These are phyloP conservation scores for Arthroderma sp. DNA, from an alignment of 2,329 filamentous ascomycete genomes.

Conservation along the genomic window DNA sequence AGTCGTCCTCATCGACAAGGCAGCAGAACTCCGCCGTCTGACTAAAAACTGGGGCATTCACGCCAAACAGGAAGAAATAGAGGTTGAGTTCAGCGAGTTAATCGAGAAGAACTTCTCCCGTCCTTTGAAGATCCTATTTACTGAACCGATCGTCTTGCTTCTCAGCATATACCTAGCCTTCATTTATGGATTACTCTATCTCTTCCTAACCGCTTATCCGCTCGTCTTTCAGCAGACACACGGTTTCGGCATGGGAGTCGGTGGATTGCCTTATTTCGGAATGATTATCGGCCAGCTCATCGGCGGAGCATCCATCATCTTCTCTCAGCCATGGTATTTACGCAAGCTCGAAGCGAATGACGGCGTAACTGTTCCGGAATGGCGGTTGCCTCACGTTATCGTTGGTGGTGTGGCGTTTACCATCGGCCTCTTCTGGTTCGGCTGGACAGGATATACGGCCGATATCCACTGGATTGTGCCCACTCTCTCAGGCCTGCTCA, in stretches of 20 bases:
- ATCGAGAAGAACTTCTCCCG: slow-evolving; percentile 43
- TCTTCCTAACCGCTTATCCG: slow-evolving; percentile 26
- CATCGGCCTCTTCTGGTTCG: slow-evolving; percentile 34
- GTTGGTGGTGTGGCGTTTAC: slow-evolving; percentile 36
- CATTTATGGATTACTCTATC: slow-evolving; percentile 26
- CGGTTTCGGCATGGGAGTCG: slow-evolving; percentile 22
- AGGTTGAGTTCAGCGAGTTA: slow-evolving; percentile 40
- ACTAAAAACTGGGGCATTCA: slow-evolving; percentile 52
- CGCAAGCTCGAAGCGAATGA: slow-evolving; percentile 26
- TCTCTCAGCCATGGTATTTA: slow-evolving; percentile 29
- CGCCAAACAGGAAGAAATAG: slow-evolving; percentile 46
- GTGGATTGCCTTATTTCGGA: slow-evolving; percentile 35
- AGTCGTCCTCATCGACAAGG: slow-evolving; percentile 46
- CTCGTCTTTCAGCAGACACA: slow-evolving; percentile 22
- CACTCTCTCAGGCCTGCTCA: slow-evolving; percentile 32
- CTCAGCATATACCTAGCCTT: slow-evolving; percentile 30
- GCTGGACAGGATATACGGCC: slow-evolving; percentile 29
- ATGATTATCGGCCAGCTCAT: slow-evolving; percentile 34
- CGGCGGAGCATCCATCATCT: slow-evolving; percentile 31
- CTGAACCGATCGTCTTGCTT: slow-evolving; percentile 34
- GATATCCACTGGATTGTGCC: slow-evolving; percentile 32
- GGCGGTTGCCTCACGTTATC: slow-evolving; percentile 37
- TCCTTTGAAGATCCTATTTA: slow-evolving; percentile 33
- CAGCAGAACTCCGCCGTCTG: slow-evolving; percentile 41
- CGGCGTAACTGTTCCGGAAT: slow-evolving; percentile 29